A percentile compares a stretch with the other conserved stretches of the same genome.
Conservation (phyloP, 768 basidiomycete genomes). For the Dendrothele bispora region DNA sequence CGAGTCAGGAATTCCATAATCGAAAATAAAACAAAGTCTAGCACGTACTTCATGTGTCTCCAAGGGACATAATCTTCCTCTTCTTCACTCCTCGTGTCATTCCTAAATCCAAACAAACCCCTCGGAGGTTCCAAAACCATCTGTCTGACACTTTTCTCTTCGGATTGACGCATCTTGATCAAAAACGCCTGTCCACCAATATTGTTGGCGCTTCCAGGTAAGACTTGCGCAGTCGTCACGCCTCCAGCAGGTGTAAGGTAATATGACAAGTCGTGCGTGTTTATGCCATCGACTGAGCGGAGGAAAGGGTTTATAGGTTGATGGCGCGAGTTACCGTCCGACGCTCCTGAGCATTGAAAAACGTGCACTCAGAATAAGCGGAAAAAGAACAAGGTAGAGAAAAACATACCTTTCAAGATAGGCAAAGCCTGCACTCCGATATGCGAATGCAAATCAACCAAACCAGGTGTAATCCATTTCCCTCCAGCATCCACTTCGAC, state of each 20-base stretch:
- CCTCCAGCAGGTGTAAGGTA: constrained; percentile 70
- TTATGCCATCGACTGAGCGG: constrained; percentile 69
- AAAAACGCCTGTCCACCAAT: constrained; percentile 79
- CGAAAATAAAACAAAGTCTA: no score
- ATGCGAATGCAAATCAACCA: constrained; percentile 53
- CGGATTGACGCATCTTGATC: constrained; percentile 74
- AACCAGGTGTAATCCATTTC: constrained; percentile 59
- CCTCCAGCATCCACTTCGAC: constrained; percentile 47
- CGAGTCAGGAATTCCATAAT: neutral
- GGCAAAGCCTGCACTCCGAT: constrained; percentile 52
- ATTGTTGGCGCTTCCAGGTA: constrained; percentile 71
- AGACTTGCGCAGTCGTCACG: constrained; percentile 67
- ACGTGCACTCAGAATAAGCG: no score
- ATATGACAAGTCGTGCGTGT: constrained; percentile 75
- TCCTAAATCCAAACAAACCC: no score
- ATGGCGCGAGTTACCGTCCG: constrained; percentile 57
- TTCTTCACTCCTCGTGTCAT: no score
- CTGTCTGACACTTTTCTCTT: constrained; percentile 67
- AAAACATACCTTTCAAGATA: constrained; percentile 41
- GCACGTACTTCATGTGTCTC: constrained; percentile 73
- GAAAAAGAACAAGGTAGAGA: no score
- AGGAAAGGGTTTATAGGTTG: constrained; percentile 56
- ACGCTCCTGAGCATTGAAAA: no score
- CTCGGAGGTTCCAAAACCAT: constrained; percentile 81
- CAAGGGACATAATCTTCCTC: no score